Percentiles rank a stretch among this genome's conserved stretches.
Evolutionary conservation across 2,329 filamentous ascomycete genomes (phyloP).

Genomic region (Alternaria dauci): DNA sequence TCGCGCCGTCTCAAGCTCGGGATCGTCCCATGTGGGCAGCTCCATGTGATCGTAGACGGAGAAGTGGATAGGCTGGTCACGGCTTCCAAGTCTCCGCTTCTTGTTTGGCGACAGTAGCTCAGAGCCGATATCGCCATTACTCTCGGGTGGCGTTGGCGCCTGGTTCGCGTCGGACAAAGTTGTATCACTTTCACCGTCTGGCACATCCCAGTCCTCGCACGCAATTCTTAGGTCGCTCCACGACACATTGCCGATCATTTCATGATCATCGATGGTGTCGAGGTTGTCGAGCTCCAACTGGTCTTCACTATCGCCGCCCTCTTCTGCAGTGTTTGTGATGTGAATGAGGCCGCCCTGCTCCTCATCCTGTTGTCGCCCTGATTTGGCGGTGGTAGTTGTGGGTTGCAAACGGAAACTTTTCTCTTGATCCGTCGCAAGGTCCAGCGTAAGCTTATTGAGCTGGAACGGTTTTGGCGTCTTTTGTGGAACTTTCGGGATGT

Average conservation of each 20-base stretch:
- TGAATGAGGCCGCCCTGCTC: constrained; percentile 66
- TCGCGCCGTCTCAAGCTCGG: constrained; percentile 74
- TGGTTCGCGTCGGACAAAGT: constrained; percentile 42
- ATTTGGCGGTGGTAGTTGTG: constrained; percentile 60
- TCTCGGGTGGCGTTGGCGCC: constrained; percentile 39
- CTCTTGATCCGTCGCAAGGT: constrained; percentile 86
- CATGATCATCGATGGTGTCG: constrained; percentile 65
- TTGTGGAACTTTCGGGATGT: constrained; percentile 77
- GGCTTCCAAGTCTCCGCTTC: constrained; percentile 67
- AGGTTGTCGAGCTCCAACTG: constrained; percentile 59
- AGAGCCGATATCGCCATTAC: constrained; percentile 35
- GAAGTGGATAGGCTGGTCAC: constrained; percentile 35
- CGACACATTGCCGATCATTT: constrained; percentile 76
- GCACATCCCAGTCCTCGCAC: constrained; percentile 83
- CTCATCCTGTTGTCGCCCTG: constrained; percentile 55
- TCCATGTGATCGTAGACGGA: constrained; percentile 49
- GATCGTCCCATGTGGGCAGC: constrained; percentile 78
- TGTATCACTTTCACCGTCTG: constrained; percentile 46
- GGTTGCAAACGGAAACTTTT: constrained; percentile 79
- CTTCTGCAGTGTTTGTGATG: constrained; percentile 53
- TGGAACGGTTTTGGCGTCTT: constrained; percentile 84
- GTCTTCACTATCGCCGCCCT: constrained; percentile 54
- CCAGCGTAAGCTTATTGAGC: constrained; percentile 87
- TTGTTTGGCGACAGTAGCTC: constrained; percentile 57
- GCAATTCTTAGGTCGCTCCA: constrained; percentile 84